Base-by-base conservation (phyloP, 164 flowering plant species). In the Chimonanthus salicifolius region DNA sequence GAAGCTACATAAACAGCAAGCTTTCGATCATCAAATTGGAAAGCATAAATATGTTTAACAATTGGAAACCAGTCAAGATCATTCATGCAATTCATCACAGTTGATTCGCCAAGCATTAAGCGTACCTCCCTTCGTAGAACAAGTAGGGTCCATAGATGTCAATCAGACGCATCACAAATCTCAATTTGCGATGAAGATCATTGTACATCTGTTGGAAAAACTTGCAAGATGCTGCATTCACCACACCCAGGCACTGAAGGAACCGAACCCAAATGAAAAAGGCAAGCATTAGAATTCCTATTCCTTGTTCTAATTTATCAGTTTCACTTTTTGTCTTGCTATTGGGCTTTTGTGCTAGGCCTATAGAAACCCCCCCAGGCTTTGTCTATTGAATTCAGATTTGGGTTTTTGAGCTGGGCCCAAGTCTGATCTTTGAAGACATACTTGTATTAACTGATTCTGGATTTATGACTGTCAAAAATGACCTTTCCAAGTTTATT, bases 101-200 rank as follows among this genome's bases (percentile, higher is more conserved):
- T 54, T 54, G 5, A 2, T 0, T 54, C 16, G 4, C 60, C 16
- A 4, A 15, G 16, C 16, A 13, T 7, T n/a, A 7, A 5, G 16
- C 88, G 0, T 82, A 90, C 92, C 75, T 48, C 62, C 87, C 92
- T 60, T 75, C 67, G 76, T 85, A 87, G 82, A 88, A 88, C 72
- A 87, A 69, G 73, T 88, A 89, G 6, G 92, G 88, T 33, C 76
- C 71, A 72, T 88, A 89, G 16, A 90, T 82, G 1, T 89, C 90
- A 1, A 81, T 80, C 70, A 89, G 58, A 50, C 86, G 80, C 80
- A 85, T 68, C 49, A 82, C 85, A 3, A 74, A 49, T 0, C 78
- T 85, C 70, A 85, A 80, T 80, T 85, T 85, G 7, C 87, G 69
- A 7, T 72, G 77, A 4, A 85, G 78, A 48, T 87, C 76, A 2